A percentile compares a stretch with the other conserved stretches of the same genome.
Conservation (phyloP, 805 yeast species). For the Schizosaccharomyces pombe region DNA sequence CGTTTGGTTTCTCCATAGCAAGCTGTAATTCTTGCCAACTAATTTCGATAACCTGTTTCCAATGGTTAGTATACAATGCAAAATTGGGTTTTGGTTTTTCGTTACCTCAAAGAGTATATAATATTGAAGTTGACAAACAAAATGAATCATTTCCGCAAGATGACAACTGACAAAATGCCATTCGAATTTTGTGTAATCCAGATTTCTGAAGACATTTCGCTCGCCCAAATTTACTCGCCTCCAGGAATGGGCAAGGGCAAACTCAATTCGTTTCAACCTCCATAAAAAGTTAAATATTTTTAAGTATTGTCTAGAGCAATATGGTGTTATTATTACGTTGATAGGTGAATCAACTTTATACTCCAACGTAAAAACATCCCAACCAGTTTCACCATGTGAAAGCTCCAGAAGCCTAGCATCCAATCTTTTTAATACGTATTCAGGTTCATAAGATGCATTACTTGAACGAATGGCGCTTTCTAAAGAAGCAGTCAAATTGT, state of each 20-base stretch:
- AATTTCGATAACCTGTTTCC: conserved; percentile 14
- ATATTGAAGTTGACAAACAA: conserved; percentile 17
- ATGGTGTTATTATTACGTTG: conserved; percentile 30
- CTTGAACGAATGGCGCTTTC: conserved; percentile 33
- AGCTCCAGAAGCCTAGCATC: conserved; percentile 68
- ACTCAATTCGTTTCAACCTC: conserved; percentile 43
- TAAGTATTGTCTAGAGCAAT: conserved; percentile 30
- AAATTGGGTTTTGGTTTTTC: neutral
- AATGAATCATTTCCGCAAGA: conserved; percentile 16
- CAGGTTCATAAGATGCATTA: conserved; percentile 16
- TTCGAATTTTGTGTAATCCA: conserved; percentile 6
- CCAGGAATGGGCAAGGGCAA: conserved; percentile 30
- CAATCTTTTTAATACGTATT: conserved; percentile 26
- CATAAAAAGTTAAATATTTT: conserved; percentile 69
- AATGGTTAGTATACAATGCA: neutral
- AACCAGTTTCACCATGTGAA: conserved; percentile 53
- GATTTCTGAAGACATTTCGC: conserved; percentile 10
- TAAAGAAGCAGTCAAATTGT: conserved; percentile 38
- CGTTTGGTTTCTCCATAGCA: conserved; percentile 11
- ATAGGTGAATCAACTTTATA: conserved; percentile 31
- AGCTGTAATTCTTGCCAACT: conserved; percentile 16
- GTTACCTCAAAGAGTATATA: conserved; percentile 17
- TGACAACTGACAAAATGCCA: conserved; percentile 9
- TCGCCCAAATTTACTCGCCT: conserved; percentile 14
- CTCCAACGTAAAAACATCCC: conserved; percentile 84